A percentile compares a stretch with the other conserved stretches of the same genome.
Conservation (phyloP, 2,329 filamentous ascomycete species). For the Paracorniculantispora psalliotae region DNA sequence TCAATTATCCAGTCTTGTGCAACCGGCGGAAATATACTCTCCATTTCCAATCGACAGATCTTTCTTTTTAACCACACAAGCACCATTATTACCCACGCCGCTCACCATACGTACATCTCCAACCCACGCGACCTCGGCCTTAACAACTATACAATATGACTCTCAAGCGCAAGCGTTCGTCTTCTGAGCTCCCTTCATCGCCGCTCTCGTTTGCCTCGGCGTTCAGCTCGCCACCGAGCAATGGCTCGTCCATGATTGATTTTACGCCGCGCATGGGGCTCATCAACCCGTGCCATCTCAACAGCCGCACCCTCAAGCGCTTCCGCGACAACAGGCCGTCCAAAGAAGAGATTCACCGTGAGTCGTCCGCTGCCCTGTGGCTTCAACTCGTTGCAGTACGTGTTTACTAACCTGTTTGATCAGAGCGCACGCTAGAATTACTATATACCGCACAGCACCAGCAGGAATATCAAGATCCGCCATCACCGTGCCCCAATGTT, state of each 20-base stretch:
- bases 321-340: constrained; percentile 55
- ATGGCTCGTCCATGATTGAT: constrained; percentile 26
- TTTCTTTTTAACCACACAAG: background rate
- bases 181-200: constrained; percentile 49
- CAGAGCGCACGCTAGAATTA: constrained; percentile 54
- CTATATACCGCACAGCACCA: constrained; percentile 27
- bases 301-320: constrained; percentile 57
- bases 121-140: background rate
- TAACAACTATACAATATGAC: constrained; percentile 35
- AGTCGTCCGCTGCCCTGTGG: constrained; percentile 22
- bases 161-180: constrained; percentile 61
- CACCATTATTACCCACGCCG: background rate
- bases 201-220: constrained; percentile 39
- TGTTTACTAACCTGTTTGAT: constrained; percentile 15
- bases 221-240: constrained; percentile 33
- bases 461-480: constrained; percentile 1
- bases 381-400: background rate
- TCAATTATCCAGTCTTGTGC: background rate
- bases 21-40: background rate
- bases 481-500: background rate
- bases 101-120: background rate
- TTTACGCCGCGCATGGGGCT: constrained; percentile 24
- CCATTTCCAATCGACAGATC: background rate
- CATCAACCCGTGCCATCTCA: constrained; percentile 37
- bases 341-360: constrained; percentile 51